Evolutionary conservation across 2,329 filamentous ascomycete species (phyloP).

Genomic region (Penicillium sp.): DNA sequence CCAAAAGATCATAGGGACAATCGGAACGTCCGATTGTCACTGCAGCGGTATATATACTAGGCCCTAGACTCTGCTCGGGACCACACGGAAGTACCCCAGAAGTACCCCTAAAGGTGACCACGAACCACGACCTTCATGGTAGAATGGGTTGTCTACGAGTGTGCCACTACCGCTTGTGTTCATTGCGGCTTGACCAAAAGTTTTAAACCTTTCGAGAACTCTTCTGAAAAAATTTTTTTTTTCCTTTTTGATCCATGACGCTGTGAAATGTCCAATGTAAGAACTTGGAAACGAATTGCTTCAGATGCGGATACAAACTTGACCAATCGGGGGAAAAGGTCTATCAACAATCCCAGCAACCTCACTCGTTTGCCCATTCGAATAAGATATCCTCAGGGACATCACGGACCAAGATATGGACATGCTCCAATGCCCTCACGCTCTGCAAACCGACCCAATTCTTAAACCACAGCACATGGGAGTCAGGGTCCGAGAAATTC

Average conservation of each 20-base stretch:
- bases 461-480: constrained; percentile 64
- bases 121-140: neutral
- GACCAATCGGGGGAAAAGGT: neutral
- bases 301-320: neutral
- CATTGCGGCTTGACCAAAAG: neutral
- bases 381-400: constrained; percentile 46
- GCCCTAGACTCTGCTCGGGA: too few species aligned
- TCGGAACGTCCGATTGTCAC: too few species aligned
- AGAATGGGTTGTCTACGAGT: neutral
- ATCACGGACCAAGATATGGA: constrained; percentile 55
- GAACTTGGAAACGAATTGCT: neutral
- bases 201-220: neutral
- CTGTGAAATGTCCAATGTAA: neutral
- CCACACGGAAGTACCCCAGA: too few species aligned
- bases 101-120: too few species aligned
- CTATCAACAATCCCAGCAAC: neutral
- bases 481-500: constrained; percentile 34
- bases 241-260: neutral
- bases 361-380: constrained; percentile 46
- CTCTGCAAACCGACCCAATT: constrained; percentile 63
- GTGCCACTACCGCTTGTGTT: neutral
- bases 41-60: too few species aligned
- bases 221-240: too few species aligned
- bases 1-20: too few species aligned
- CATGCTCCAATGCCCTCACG: constrained; percentile 58